phyloP scores from a whole-genome alignment of 371 early-diverging fungal genomes.

The Apophysomyces elegans region DNA sequence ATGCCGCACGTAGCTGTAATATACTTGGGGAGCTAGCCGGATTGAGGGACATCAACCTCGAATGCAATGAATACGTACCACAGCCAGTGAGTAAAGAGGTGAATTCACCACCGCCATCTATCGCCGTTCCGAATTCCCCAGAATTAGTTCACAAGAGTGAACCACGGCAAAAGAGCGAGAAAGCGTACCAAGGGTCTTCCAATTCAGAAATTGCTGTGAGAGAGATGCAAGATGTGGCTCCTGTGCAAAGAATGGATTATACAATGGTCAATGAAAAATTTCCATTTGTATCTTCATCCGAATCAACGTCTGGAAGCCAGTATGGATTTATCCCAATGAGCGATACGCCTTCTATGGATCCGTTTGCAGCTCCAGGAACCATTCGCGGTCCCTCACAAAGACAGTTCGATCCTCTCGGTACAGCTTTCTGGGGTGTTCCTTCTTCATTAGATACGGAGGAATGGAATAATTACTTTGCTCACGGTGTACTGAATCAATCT shows the following conservation, averaged over 20 bases:
- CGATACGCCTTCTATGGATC: conserved; percentile 33
- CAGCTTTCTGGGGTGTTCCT: conserved; percentile 33
- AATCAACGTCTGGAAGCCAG: neutral
- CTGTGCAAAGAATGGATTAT: neutral
- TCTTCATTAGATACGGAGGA: conserved; percentile 27
- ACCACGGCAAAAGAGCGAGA: neutral
- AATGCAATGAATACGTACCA: conserved; percentile 16
- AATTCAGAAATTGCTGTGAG: conserved; percentile 6
- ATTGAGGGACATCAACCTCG: conserved; percentile 37
- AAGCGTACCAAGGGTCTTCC: neutral
- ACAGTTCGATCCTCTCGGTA: conserved; percentile 21
- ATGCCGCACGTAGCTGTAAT: conserved; percentile 40
- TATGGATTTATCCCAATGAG: conserved; percentile 4
- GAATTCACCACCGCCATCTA: conserved; percentile 16
- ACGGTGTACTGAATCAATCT: neutral
- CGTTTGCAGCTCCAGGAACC: conserved; percentile 44
- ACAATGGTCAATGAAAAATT: neutral
- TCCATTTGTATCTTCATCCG: conserved; percentile 2
- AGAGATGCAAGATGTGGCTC: conserved; percentile 4
- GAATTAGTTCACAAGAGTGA: conserved; percentile 1
- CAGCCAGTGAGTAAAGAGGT: conserved; percentile 15
- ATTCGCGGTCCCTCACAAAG: conserved; percentile 28
- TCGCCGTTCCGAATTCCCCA: conserved; percentile 22
- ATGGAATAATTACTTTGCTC: conserved; percentile 29
- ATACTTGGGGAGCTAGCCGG: conserved; percentile 52